phyloP scores from a whole-genome alignment of 805 yeast species.

The Peterozyma toletana region DNA sequence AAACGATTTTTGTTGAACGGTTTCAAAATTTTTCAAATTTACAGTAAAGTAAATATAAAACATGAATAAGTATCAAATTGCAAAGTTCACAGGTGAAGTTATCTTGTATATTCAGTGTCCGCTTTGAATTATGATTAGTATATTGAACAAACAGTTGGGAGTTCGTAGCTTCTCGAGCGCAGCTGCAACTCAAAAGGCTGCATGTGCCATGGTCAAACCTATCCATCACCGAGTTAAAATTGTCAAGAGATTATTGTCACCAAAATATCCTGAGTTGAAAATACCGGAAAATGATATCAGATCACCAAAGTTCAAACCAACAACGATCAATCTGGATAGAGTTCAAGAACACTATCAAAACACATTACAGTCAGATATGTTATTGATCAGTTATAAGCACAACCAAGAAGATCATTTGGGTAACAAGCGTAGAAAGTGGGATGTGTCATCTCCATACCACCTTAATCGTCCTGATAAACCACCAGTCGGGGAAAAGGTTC shows the following conservation, averaged over 20 bases:
- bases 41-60: too few relatives aligned
- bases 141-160: background rate
- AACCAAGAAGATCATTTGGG: constrained; percentile 50
- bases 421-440: constrained; percentile 75
- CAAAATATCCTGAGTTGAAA: constrained; percentile 63
- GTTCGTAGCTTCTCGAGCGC: constrained; percentile 24
- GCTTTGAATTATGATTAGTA: constrained; percentile 1
- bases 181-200: constrained; percentile 34
- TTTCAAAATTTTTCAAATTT: too few relatives aligned
- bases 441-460: constrained; percentile 82
- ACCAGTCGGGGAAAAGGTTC: constrained; percentile 69
- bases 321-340: constrained; percentile 71
- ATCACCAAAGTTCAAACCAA: constrained; percentile 73
- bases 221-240: constrained; percentile 85
- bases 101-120: too few relatives aligned
- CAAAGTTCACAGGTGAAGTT: too few relatives aligned
- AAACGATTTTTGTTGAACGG: too few relatives aligned
- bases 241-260: constrained; percentile 67
- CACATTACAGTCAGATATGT: constrained; percentile 68
- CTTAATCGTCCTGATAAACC: constrained; percentile 70
- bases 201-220: constrained; percentile 75
- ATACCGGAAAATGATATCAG: constrained; percentile 67
- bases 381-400: constrained; percentile 74
- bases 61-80: too few relatives aligned
- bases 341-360: constrained; percentile 68